Base-by-base conservation (phyloP, 768 basidiomycete genomes). In the Leucocoprinus leucothites region DNA sequence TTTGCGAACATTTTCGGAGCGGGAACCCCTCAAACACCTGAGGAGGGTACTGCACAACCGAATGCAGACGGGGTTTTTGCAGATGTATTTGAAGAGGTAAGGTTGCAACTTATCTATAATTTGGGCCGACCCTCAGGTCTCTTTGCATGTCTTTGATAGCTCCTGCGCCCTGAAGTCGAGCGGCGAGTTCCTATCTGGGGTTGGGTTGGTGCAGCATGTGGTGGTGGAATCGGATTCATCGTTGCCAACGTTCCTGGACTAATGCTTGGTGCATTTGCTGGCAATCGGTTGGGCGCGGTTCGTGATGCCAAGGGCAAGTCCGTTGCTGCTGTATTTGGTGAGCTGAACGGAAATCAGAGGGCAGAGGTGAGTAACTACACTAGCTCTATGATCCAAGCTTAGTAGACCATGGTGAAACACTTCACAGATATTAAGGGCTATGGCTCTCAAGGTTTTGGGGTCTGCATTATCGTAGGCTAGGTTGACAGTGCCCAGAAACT, bases 251-350 rank as follows among this genome's bases (percentile, higher is more conserved):
- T 94, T 1, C 94, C 94, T 8, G 94, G 94, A 6, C 74, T 92
- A 13, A 80, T 94, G 73, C 77, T 94, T 18, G 94, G 94, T 48
- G 91, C 87, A 2, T 81, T 87, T 60, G 91, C 92, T 0, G 94
- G 94, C 0, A 96, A 94, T 65, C 77, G 91, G n/a, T 71, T 97
- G 25, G 94, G 94, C 41, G 92, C 94, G 2, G 77, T 98, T 45
- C 78, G 94, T 55, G 94, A 98, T 64, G 94, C 94, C 3, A 98
- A 98, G 74, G 90, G 94, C 9, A 93, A 91, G 78, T 89, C 88
- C 58, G 94, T 98, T 21, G 93, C 90, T 2, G 80, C 87, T 8
- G 94, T 97, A 16, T 98, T 98, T 67, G 71, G 76, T 44, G 81
- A 89, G 19, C 77, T 97, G 22, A 86, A 84, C 16, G 81, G 84